A percentile compares a stretch with the other conserved stretches of the same genome.
Conservation (phyloP, 495 filamentous ascomycete genomes). For the Penicillium tannophilum region DNA sequence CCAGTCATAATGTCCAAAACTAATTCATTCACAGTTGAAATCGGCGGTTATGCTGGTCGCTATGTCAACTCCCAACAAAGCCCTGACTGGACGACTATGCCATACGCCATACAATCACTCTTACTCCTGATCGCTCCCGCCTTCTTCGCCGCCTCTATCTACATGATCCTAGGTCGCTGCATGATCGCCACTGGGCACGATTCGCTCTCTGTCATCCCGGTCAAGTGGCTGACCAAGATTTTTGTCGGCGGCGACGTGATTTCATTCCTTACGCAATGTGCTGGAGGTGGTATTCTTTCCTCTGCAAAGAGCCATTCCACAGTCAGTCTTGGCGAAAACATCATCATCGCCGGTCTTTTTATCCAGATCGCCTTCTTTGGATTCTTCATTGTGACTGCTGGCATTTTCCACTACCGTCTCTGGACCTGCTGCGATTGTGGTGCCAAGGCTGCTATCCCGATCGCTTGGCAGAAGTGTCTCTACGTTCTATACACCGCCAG, state of each 20-base stretch:
- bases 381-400: slow-evolving; percentile 39
- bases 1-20: too few relatives aligned
- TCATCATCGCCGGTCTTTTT: slow-evolving; percentile 44
- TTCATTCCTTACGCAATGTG: slow-evolving; percentile 2
- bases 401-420: slow-evolving; percentile 40
- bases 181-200: slow-evolving; percentile 48
- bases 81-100: slow-evolving; percentile 35
- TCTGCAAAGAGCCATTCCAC: slow-evolving; percentile 6
- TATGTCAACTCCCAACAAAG: slow-evolving; percentile 36
- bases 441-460: background rate
- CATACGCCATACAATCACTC: slow-evolving; percentile 45
- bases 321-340: slow-evolving; percentile 32
- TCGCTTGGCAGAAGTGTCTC: background rate
- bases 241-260: slow-evolving; percentile 36
- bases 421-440: too few relatives aligned
- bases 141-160: slow-evolving; percentile 44
- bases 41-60: slow-evolving; percentile 17
- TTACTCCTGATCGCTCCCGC: slow-evolving; percentile 11
- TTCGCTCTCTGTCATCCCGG: slow-evolving; percentile 16
- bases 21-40: background rate
- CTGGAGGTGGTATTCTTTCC: background rate
- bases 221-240: slow-evolving; percentile 27
- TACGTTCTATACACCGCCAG: slow-evolving; percentile 54
- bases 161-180: slow-evolving; percentile 56
- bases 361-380: slow-evolving; percentile 46